Conservation (phyloP, 1,284 basidiomycete species). For the Moniliella sp. region DNA sequence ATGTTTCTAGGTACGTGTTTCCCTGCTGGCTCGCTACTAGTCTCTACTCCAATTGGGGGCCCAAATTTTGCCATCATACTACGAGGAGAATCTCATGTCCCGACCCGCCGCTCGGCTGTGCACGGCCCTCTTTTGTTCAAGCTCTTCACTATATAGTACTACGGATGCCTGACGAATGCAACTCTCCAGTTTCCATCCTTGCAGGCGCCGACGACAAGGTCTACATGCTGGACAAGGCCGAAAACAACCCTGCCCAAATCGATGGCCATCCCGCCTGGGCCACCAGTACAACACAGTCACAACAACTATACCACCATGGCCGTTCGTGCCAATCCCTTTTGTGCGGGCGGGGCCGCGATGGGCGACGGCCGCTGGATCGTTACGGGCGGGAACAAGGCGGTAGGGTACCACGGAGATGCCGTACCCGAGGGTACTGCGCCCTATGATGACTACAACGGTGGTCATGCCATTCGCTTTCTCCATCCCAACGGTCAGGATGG, state of each 20-base stretch:
- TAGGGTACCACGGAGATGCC: constrained; percentile 9
- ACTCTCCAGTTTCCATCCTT: too few relatives aligned
- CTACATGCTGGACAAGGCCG: constrained; percentile 24
- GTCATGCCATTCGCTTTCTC: constrained; percentile 4
- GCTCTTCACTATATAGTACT: too few relatives aligned
- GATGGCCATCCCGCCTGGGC: constrained; percentile 21
- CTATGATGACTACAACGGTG: constrained; percentile 18
- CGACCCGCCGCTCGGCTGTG: too few relatives aligned
- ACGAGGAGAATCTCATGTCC: too few relatives aligned
- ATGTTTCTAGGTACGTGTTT: too few relatives aligned
- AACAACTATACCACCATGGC: constrained; percentile 11
- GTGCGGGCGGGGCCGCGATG: constrained; percentile 17
- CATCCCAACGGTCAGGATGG: too few relatives aligned
- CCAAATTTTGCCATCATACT: too few relatives aligned
- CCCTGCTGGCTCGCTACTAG: too few relatives aligned
- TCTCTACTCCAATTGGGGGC: too few relatives aligned
- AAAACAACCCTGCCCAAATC: constrained; percentile 13
- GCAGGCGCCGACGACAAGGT: constrained; percentile 15
- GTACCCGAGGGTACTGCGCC: constrained; percentile 6
- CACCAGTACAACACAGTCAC: constrained; percentile 12
- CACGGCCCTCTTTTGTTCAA: too few relatives aligned
- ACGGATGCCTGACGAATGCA: too few relatives aligned
- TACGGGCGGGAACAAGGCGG: constrained; percentile 20
- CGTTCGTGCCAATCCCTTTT: constrained; percentile 21
- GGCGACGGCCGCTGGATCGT: constrained; percentile 17